These are phyloP conservation scores for Roridomyces roridus DNA, from an alignment of 768 basidiomycete species.

Conservation along the genomic window DNA sequence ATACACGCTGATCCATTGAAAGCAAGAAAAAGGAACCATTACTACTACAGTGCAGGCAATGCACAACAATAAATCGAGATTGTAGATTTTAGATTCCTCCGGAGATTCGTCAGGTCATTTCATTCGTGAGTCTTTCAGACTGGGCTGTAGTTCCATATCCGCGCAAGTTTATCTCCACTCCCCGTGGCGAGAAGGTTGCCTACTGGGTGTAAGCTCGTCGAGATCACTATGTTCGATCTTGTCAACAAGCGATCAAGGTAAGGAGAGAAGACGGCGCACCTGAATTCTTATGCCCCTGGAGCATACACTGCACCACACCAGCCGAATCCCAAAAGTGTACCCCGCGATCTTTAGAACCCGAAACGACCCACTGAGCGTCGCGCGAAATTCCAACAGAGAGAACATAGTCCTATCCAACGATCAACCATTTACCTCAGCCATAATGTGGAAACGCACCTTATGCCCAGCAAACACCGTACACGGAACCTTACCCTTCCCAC, in stretches of 20 bases:
- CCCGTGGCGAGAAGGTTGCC: slow-evolving; percentile 20
- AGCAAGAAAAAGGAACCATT: too few species aligned
- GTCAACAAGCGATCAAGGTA: neutral
- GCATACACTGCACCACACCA: slow-evolving; percentile 69
- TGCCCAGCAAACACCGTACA: slow-evolving; percentile 36
- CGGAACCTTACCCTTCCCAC: slow-evolving; percentile 41
- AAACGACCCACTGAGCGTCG: slow-evolving; percentile 78
- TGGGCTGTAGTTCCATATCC: too few species aligned
- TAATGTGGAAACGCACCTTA: slow-evolving; percentile 3
- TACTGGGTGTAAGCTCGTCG: slow-evolving; percentile 15
- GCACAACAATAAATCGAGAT: too few species aligned
- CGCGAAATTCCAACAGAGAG: slow-evolving; percentile 55
- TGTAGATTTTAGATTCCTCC: too few species aligned
- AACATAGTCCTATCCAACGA: slow-evolving; percentile 11
- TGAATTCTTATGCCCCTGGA: slow-evolving; percentile 48
- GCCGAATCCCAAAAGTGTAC: slow-evolving; percentile 75
- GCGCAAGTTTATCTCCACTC: slow-evolving; percentile 19
- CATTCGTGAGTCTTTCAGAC: too few species aligned
- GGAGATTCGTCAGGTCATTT: too few species aligned
- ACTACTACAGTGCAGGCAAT: too few species aligned
- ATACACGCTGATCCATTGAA: too few species aligned
- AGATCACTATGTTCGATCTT: slow-evolving; percentile 10
- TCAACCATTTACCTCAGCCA: neutral
- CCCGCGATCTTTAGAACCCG: slow-evolving; percentile 74
- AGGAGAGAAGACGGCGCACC: slow-evolving; percentile 27